A percentile compares a stretch with the other conserved stretches of the same genome.
Evolutionary conservation across 768 basidiomycete genomes (phyloP).

Genomic region (Leccinum variicolor): DNA sequence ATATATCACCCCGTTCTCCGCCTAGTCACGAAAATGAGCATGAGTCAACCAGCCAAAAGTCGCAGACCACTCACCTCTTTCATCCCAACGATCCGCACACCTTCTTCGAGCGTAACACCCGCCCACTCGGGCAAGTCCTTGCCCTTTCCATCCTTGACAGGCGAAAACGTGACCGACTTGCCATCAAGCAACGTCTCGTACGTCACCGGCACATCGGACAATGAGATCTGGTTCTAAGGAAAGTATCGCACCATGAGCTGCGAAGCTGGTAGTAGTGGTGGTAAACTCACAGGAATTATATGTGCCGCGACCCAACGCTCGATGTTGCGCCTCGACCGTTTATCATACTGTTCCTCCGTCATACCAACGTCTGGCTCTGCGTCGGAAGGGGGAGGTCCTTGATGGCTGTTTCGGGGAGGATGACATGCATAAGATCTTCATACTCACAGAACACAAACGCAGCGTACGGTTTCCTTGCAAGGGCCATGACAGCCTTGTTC

Average conservation of each 20-base stretch:
- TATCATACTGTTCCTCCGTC: constrained; percentile 65
- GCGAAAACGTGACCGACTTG: constrained; percentile 54
- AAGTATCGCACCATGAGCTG: background rate
- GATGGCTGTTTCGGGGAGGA: constrained; percentile 44
- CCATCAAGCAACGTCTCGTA: constrained; percentile 60
- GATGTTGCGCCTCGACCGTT: constrained; percentile 59
- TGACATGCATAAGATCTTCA: background rate
- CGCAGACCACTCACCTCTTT: constrained; percentile 48
- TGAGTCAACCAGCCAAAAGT: background rate
- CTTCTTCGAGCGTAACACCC: constrained; percentile 53
- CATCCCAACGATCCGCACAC: constrained; percentile 52
- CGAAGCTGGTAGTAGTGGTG: background rate
- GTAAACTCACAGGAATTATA: constrained; percentile 65
- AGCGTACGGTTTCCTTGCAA: constrained; percentile 73
- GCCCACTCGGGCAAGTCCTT: constrained; percentile 52
- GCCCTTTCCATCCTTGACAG: constrained; percentile 30
- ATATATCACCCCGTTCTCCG: constrained; percentile 42
- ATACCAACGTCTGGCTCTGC: constrained; percentile 48
- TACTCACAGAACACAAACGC: background rate
- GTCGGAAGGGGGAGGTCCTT: constrained; percentile 40
- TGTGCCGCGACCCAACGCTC: constrained; percentile 80
- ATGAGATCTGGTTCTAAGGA: constrained; percentile 42
- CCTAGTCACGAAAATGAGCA: constrained; percentile 23
- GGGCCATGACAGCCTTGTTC: constrained; percentile 83
- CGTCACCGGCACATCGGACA: constrained; percentile 35